Conservation (phyloP, 352 stramenopile genomes). For the Phytophthora chlamydospora region DNA sequence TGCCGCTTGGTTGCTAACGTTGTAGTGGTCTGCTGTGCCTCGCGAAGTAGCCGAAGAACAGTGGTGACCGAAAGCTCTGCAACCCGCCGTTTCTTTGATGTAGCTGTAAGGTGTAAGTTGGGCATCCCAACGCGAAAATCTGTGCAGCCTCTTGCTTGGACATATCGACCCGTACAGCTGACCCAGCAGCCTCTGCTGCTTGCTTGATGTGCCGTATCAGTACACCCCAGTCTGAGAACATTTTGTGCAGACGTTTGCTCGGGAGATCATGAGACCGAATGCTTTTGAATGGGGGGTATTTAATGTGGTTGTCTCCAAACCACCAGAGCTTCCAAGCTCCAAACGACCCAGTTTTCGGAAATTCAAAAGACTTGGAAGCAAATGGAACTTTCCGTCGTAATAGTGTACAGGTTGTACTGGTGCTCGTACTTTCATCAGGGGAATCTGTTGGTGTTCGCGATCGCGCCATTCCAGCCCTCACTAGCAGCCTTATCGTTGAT, state of each 20-base stretch:
- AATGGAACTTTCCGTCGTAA: conserved; percentile 11
- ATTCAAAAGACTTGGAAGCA: conserved; percentile 10
- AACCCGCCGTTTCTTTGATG: background rate
- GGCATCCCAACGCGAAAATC: background rate
- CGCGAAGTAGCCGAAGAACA: background rate
- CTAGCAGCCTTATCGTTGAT: background rate
- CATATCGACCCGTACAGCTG: background rate
- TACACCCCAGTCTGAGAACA: conserved; percentile 6
- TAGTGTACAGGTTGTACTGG: background rate
- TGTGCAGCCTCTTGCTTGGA: background rate
- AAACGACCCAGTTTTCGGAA: conserved; percentile 8
- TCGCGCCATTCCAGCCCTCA: background rate
- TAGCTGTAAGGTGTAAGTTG: background rate
- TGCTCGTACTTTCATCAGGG: background rate
- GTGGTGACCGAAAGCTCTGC: background rate
- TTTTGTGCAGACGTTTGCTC: conserved; percentile 3
- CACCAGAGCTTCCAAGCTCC: conserved; percentile 10
- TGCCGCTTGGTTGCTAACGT: background rate
- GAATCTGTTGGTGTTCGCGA: background rate
- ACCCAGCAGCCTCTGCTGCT: background rate
- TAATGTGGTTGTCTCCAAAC: conserved; percentile 9
- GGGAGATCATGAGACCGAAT: conserved; percentile 8
- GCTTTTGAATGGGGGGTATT: conserved; percentile 10
- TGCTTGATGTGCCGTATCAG: background rate
- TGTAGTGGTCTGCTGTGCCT: background rate